Evolutionary conservation across 345 rosid species (phyloP).

Genomic region (Populus nigra): DNA sequence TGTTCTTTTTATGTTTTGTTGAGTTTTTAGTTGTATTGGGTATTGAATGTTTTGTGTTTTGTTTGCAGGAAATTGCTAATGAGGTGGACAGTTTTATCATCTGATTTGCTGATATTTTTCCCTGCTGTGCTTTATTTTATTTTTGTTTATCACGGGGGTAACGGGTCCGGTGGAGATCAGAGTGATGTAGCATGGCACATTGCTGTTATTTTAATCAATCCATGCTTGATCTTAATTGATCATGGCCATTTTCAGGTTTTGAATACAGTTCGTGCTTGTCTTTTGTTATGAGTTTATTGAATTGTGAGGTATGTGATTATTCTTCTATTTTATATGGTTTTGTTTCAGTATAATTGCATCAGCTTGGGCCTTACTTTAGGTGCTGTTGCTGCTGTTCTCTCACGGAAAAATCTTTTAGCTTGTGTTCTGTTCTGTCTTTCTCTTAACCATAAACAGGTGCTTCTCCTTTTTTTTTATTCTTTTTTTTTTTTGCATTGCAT

Average conservation of each 20-base stretch:
- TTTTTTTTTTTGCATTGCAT: background rate
- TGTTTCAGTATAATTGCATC: constrained; percentile 83
- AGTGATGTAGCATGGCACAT: constrained; percentile 71
- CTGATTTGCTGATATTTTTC: constrained; percentile 75
- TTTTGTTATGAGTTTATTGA: background rate
- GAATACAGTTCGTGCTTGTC: constrained; percentile 1
- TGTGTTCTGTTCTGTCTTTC: constrained; percentile 72
- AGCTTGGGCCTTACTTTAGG: constrained; percentile 83
- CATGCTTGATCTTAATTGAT: constrained; percentile 80
- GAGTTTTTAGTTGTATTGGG: background rate
- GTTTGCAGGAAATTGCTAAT: constrained; percentile 74
- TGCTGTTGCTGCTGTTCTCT: constrained; percentile 77
- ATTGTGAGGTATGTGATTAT: constrained; percentile 3
- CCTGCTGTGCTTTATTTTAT: constrained; percentile 73
- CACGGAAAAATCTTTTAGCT: constrained; percentile 56
- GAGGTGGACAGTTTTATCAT: constrained; percentile 89
- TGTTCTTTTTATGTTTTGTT: background rate
- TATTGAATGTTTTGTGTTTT: constrained; percentile 8
- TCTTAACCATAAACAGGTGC: constrained; percentile 93
- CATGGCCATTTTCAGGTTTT: constrained; percentile 98
- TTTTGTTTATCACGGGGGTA: constrained; percentile 38
- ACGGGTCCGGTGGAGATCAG: constrained; percentile 15
- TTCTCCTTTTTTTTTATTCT: background rate
- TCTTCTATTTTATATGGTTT: constrained; percentile 18
- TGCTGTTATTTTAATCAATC: constrained; percentile 65